These are phyloP conservation scores for Ascoidea tarda DNA, from an alignment of 805 yeast species.

Conservation along the genomic window DNA sequence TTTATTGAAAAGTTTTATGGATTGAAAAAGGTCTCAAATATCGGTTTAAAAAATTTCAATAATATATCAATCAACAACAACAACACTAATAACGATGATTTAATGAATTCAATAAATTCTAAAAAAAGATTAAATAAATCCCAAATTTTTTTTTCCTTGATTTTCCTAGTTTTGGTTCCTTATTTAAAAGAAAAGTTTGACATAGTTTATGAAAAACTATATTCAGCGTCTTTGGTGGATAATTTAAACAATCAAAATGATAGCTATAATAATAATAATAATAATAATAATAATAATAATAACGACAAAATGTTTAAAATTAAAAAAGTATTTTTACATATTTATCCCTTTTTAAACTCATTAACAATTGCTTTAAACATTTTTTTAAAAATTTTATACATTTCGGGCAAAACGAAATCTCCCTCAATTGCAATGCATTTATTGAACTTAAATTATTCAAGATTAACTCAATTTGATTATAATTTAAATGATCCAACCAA, in stretches of 20 bases:
- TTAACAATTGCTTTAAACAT: constrained; percentile 34
- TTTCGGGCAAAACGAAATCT: constrained; percentile 53
- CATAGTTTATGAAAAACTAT: constrained; percentile 43
- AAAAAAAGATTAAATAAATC: constrained; percentile 33
- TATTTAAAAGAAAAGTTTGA: constrained; percentile 61
- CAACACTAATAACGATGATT: constrained; percentile 14
- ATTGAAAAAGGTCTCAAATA: constrained; percentile 38
- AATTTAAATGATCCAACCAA: constrained; percentile 19
- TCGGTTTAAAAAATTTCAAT: constrained; percentile 2
- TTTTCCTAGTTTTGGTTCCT: constrained; percentile 50
- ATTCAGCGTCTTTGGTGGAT: constrained; percentile 42
- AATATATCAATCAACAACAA: constrained; percentile 9
- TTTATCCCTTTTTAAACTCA: constrained; percentile 48
- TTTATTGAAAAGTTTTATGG: constrained; percentile 93
- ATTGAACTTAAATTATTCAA: constrained; percentile 49
- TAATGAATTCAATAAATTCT: constrained; percentile 8
- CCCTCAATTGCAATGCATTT: constrained; percentile 49
- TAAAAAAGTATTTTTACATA: constrained; percentile 31
- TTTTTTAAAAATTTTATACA: constrained; percentile 42
- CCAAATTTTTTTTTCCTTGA: constrained; percentile 42
- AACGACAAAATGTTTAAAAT: constrained; percentile 15
- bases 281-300: constrained; percentile 8
- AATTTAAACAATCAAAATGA: not conserved
- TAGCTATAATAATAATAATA: not conserved
- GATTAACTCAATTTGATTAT: constrained; percentile 40